These are phyloP conservation scores for Globisporangium paroecandrum DNA, from an alignment of 352 stramenopile genomes.

Conservation along the genomic window DNA sequence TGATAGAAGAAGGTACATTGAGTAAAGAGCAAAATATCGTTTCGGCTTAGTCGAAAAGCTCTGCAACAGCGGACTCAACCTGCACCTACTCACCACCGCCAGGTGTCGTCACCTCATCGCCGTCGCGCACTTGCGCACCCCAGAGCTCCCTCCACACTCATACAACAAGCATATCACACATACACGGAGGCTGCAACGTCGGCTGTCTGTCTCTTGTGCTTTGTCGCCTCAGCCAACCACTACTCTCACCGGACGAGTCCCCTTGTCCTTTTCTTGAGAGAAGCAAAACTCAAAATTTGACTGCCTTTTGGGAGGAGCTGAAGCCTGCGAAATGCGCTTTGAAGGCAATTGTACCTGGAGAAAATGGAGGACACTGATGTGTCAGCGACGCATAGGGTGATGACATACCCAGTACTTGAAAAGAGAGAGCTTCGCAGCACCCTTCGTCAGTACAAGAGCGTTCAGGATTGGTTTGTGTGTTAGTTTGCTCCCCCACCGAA, in stretches of 20 bases:
- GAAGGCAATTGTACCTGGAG: background rate
- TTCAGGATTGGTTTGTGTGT: background rate
- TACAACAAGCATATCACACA: background rate
- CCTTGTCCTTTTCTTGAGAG: background rate
- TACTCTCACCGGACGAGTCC: background rate
- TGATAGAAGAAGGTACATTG: background rate
- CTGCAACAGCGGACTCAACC: background rate
- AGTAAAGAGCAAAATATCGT: background rate
- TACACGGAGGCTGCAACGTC: background rate
- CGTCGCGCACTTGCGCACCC: background rate
- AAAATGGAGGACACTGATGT: background rate
- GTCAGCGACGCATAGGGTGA: background rate
- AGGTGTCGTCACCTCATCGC: slow-evolving; percentile 4
- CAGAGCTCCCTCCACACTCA: slow-evolving; percentile 3
- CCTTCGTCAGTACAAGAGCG: too few species aligned
- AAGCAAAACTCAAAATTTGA: background rate
- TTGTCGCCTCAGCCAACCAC: background rate
- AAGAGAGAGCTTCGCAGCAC: too few species aligned
- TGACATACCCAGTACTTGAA: background rate
- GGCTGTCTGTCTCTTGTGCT: background rate
- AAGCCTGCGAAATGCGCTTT: background rate
- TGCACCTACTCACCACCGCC: background rate
- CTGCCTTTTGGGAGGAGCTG: background rate
- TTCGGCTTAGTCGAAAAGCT: background rate
- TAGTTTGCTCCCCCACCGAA: background rate